A percentile compares a stretch with the other conserved stretches of the same genome.
Evolutionary conservation across 2,329 filamentous ascomycete species (phyloP).

Genomic region (Fusarium tricinctum): DNA sequence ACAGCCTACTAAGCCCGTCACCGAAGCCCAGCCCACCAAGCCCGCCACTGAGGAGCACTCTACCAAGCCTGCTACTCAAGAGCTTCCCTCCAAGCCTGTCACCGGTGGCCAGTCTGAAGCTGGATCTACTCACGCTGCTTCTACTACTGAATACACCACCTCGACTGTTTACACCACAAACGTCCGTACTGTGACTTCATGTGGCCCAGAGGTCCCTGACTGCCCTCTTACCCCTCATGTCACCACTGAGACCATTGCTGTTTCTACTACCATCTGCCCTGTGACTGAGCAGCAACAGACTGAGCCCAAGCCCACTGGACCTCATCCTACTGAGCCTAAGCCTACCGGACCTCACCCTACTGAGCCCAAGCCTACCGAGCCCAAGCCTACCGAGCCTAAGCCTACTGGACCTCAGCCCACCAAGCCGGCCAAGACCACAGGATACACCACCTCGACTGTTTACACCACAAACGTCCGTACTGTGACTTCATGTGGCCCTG

Average conservation of each 20-base stretch:
- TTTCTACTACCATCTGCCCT: constrained; percentile 35
- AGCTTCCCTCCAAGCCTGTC: constrained; percentile 16
- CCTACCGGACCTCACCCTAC: constrained; percentile 15
- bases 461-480: constrained; percentile 42
- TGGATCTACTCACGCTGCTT: constrained; percentile 22
- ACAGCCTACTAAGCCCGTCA: neutral
- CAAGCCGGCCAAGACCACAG: constrained; percentile 31
- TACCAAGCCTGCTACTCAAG: constrained; percentile 1
- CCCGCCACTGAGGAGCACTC: neutral
- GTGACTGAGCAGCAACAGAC: constrained; percentile 33
- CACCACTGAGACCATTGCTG: constrained; percentile 35
- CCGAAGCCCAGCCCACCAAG: neutral
- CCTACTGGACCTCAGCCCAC: constrained; percentile 7
- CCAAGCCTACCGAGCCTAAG: neutral
- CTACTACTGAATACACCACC: constrained; percentile 36
- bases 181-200: constrained; percentile 37
- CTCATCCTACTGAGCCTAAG: constrained; percentile 14
- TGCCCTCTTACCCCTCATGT: constrained; percentile 29
- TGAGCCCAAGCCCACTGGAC: constrained; percentile 14
- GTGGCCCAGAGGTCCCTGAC: constrained; percentile 18
- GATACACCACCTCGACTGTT: constrained; percentile 27
- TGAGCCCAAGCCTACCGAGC: constrained; percentile 3
- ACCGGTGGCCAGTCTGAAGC: constrained; percentile 16
- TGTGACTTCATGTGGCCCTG: constrained; percentile 29
- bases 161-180: constrained; percentile 41